Evolutionary conservation across 129 eudicot species (phyloP), one percentile per base, ranked within the genome.

Genomic region (Solidago caesia): DNA sequence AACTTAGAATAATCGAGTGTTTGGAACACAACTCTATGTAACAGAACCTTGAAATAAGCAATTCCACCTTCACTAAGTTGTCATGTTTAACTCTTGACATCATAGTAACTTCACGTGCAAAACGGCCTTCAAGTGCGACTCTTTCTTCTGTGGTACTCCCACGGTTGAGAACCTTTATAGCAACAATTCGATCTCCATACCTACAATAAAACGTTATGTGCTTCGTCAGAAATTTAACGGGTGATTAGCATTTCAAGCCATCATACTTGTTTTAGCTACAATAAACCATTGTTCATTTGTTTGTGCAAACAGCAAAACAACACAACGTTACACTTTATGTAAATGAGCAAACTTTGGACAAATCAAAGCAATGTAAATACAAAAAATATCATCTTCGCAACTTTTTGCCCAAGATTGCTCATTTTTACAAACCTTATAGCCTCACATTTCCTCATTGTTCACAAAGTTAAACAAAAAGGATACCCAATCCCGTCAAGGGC

Each of bases 61-160:
- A 2, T 72, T 80, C 42, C 29, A 88, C 99, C 90, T 88, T 94
- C 59, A 94, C 99, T 68, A 94, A 87, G 80, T 94, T 94, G 26
- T 87, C 93, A 71, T 91, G 97, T 80, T 88, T 88, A 47, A 94
- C 99, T 82, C 87, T 85, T 64, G 91, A 88, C 99, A 94, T 91
- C 99, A 94, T 94, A 29, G 80, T 77, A 71, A 94, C 99, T 81
- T 94, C 99, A 69, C 99, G 88, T 47, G 87, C 86, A 84, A 94
- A 94, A 58, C 99, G 96, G 72, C 87, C 79, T 85, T 94, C 97
- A 49, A 88, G 89, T 27, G 83, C 86, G 47, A 84, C 72, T 80
- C 83, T 85, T 84, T 94, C 99, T 68, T 91, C 97, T 3, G 83
- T 41, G 67, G 80, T 91, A 52, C 82, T 88, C 41, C 99, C 99